A percentile compares a stretch with the other conserved stretches of the same genome.
phyloP scores from a whole-genome alignment of 371 early-diverging fungal genomes.

The Phascolomyces articulosus region DNA sequence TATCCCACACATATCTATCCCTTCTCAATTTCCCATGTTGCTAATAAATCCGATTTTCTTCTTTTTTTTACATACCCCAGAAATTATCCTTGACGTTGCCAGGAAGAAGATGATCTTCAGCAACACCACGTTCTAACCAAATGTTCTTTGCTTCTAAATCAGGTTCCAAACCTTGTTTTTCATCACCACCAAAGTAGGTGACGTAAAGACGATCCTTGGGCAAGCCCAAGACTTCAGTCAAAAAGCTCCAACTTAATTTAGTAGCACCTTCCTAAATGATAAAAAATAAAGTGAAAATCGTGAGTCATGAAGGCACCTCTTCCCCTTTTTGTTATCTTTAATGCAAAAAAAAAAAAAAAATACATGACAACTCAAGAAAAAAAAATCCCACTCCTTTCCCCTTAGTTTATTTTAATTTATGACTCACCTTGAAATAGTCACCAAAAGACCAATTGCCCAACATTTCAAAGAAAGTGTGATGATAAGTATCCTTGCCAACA shows the following conservation, averaged over 20 bases:
- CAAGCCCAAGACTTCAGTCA: constrained; percentile 90
- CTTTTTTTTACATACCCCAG: constrained; percentile 91
- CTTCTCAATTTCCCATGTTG: too few relatives aligned
- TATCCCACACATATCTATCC: too few relatives aligned
- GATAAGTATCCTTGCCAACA: constrained; percentile 99
- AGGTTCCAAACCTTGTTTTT: constrained; percentile 75
- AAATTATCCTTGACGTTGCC: constrained; percentile 98
- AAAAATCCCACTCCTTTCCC: too few relatives aligned
- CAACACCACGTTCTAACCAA: constrained; percentile 94
- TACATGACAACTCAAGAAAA: too few relatives aligned
- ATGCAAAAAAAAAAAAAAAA: too few relatives aligned
- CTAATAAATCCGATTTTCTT: too few relatives aligned
- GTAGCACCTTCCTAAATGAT: constrained; percentile 58
- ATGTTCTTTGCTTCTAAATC: constrained; percentile 94
- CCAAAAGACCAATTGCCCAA: constrained; percentile 99
- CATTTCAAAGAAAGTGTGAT: constrained; percentile 99
- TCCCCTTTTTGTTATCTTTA: too few relatives aligned
- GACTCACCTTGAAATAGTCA: constrained; percentile 96
- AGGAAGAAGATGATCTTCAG: constrained; percentile 85
- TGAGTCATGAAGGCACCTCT: neutral
- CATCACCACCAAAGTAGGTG: constrained; percentile 98
- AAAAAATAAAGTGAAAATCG: neutral
- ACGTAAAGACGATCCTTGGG: constrained; percentile 95
- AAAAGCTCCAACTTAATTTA: constrained; percentile 91
- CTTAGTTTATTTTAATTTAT: neutral